Conservation (phyloP, 139 green algal genomes). For the Chlamydomonas schloesseri region DNA sequence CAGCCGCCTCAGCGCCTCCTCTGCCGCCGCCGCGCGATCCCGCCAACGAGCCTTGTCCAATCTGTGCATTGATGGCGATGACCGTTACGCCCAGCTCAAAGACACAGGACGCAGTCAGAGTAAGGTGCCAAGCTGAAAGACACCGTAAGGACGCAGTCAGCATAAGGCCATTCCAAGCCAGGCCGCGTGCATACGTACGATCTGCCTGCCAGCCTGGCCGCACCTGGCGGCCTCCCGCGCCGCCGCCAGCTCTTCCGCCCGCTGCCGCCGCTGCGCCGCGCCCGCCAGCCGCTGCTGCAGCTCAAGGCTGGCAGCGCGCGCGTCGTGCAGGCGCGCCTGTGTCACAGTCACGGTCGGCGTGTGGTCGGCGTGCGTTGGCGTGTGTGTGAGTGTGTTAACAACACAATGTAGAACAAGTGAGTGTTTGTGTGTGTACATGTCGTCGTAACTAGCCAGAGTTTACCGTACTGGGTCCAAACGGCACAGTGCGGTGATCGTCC, state of each 20-base stretch:
- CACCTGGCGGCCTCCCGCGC: neutral
- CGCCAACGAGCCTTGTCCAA: neutral
- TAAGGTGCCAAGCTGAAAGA: too few species aligned
- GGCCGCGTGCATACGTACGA: too few species aligned
- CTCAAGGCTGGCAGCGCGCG: neutral
- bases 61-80: too few species aligned
- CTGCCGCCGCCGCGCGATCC: neutral
- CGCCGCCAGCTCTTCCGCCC: neutral
- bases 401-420: neutral
- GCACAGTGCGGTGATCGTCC: too few species aligned
- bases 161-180: too few species aligned
- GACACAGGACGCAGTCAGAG: too few species aligned
- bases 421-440: too few species aligned
- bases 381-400: neutral
- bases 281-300: constrained; percentile 10
- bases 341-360: neutral
- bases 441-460: too few species aligned
- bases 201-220: too few species aligned
- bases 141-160: too few species aligned
- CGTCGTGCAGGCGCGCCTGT: neutral
- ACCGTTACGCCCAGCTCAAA: too few species aligned
- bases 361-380: neutral
- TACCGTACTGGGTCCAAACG: too few species aligned
- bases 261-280: neutral
- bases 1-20: neutral